Base-by-base conservation (phyloP, 164 flowering plant genomes). In the Magnolia kwangsiensis region DNA sequence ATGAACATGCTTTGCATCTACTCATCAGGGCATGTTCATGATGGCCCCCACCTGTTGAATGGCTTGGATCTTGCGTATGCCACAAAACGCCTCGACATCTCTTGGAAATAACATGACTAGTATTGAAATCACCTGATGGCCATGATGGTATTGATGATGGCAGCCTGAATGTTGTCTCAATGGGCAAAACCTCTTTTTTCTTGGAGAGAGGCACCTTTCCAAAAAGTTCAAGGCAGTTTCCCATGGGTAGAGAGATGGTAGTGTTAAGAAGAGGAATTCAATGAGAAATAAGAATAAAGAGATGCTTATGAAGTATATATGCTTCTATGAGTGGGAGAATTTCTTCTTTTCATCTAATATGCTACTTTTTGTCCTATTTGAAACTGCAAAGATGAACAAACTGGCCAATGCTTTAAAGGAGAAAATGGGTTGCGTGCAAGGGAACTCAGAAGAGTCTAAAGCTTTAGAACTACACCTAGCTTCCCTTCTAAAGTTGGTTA, bases 61-160 rank as follows among this genome's bases (percentile, higher is more conserved):
- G 61, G 16, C 61, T 10, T 4, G 13, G 61, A 11, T 16, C 61
- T 11, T 55, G 61, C 16, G 10, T 55, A 11, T 11, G 16, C 13
- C 11, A 16, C 61, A 55, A 55, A 16, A 18, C 3, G 61, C 18
- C 18, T 16, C 18, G 16, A 9, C 61, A 55, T 55, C 18, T 16
- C 13, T 55, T 55, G 61, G 11, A 55, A 9, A 55, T 55, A 11
- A 55, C 13, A 55, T 55, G 61, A 16, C 61, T 55, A 55, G 50
- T 50, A 13, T 37, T 16, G 24, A 59, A 69, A 29, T 18, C 51
- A 88, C 90, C 91, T 84, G 74, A 74, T 68, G 87, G 90, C 86
- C 87, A 90, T 72, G 80, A 2, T 63, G 90, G 90, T 21, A 87
- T 1, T 23, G 88, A 84, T 80, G 91, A 80, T 1, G 94, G 89